Percentiles rank a stretch among this genome's conserved stretches.
Evolutionary conservation across 2,329 filamentous ascomycete genomes (phyloP).

Genomic region (Whalleya microplaca): DNA sequence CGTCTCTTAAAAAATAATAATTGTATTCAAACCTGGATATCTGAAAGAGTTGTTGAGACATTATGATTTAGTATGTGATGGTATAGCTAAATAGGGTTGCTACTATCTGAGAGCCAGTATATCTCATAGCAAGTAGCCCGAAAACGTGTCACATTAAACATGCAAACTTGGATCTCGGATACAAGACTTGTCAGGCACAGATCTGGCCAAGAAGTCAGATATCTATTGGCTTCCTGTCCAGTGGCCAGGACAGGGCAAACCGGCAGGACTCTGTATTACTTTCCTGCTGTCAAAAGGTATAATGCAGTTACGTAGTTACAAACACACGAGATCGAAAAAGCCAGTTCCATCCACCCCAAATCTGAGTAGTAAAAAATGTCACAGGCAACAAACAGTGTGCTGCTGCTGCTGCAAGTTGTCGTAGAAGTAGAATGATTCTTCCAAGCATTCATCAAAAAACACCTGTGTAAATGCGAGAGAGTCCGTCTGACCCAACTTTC

Average conservation of each 20-base stretch:
- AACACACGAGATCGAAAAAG: not conserved
- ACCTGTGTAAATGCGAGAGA: slow-evolving; percentile 30
- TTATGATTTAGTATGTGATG: not conserved
- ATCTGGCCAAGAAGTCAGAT: no score
- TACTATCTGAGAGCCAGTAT: no score
- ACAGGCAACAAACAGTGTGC: slow-evolving; percentile 22
- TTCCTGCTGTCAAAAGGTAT: not conserved
- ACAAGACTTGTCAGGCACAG: no score
- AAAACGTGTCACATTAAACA: no score
- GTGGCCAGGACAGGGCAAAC: not conserved
- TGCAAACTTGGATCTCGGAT: no score
- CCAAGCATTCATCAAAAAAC: slow-evolving; percentile 25
- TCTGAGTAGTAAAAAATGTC: slow-evolving; percentile 8
- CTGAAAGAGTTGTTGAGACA: not conserved
- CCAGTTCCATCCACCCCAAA: not conserved
- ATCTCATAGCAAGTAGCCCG: no score
- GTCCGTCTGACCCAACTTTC: slow-evolving; percentile 14
- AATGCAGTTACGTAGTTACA: not conserved
- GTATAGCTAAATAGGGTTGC: not conserved
- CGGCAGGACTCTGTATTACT: not conserved
- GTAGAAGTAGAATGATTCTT: slow-evolving; percentile 19
- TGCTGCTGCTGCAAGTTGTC: slow-evolving; percentile 6
- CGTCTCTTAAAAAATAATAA: not conserved
- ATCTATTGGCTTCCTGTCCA: no score
- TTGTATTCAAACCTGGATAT: not conserved